Base-by-base conservation (phyloP, 148 eudicot genomes). In the Silene conica region DNA sequence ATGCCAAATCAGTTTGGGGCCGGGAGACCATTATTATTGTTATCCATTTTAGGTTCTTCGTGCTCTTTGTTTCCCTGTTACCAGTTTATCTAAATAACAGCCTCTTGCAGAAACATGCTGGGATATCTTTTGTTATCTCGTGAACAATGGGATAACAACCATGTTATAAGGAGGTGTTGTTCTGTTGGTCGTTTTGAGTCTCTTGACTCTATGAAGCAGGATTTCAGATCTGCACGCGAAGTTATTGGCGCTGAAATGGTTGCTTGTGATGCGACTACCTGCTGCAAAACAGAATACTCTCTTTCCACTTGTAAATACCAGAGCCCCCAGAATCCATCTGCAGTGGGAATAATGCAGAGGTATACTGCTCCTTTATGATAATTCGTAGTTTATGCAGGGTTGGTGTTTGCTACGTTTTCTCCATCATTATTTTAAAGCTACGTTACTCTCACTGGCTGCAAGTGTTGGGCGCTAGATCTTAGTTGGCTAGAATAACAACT, bases 161-260 rank as follows among this genome's bases (percentile, higher is more conserved):
- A 80, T 73, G 71, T 82, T 74, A 80, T 93, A 31, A 83, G 81
- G 74, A 82, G 90, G 78, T 87, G 92, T 74, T 83, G 80, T 50
- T 57, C 73, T 66, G 78, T 89, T 38, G 73, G 71, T 62, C 81
- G 76, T 72, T 71, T 76, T 60, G 82, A 82, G 78, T 67, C 70
- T 69, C 69, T 76, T 60, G 82, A 82, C 80, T 70, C 72, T 69
- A 74, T 89, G 60, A 85, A 82, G 61, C 90, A 77, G 46, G 91
- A 86, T 74, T 70, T 94, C 26, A 86, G 81, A 83, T 85, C 90
- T 41, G 83, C 89, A 56, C 77, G 66, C 75, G 96, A 94, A 78
- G 85, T 91, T 58, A 67, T 88, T 82, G 98, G 93, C 74, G 95
- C 97, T 28, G 85, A 83, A 81, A 89, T 83, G 65, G 89, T 85